These are phyloP conservation scores for Litchi chinensis DNA, from an alignment of 345 rosid species.

Conservation along the genomic window DNA sequence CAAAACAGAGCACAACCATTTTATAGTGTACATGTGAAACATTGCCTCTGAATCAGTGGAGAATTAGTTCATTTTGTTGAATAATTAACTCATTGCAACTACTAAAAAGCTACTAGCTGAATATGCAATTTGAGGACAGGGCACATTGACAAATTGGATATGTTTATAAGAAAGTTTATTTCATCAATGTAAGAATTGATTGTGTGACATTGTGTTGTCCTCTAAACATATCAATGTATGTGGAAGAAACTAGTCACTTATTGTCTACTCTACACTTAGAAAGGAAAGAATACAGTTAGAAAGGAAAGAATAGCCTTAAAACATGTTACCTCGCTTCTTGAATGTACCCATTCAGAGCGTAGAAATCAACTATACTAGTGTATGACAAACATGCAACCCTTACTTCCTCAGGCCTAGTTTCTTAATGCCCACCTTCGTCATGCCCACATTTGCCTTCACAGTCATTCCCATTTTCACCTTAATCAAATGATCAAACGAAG, in stretches of 20 bases:
- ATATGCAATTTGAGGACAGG: neutral
- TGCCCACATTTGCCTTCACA: neutral
- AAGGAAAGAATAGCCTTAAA: no score
- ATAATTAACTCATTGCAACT: neutral
- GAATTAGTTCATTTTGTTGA: no score
- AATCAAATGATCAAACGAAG: conserved; percentile 32
- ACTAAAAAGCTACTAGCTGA: neutral
- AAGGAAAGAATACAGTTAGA: no score
- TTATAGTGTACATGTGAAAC: no score
- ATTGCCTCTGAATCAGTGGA: no score
- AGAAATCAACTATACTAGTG: neutral
- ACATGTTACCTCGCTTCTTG: conserved; percentile 9
- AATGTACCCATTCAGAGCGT: conserved; percentile 15
- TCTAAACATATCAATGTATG: neutral
- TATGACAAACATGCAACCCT: neutral
- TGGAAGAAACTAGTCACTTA: neutral
- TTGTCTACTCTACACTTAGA: neutral
- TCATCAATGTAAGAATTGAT: neutral
- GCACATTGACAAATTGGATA: neutral
- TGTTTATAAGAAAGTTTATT: neutral
- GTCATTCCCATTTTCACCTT: conserved; percentile 3
- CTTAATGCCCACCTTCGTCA: no score
- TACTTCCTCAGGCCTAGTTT: neutral
- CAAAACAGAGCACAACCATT: neutral
- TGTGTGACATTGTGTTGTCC: neutral